Conservation (phyloP, 306 rosid species). For the Prinsepia uniflora region DNA sequence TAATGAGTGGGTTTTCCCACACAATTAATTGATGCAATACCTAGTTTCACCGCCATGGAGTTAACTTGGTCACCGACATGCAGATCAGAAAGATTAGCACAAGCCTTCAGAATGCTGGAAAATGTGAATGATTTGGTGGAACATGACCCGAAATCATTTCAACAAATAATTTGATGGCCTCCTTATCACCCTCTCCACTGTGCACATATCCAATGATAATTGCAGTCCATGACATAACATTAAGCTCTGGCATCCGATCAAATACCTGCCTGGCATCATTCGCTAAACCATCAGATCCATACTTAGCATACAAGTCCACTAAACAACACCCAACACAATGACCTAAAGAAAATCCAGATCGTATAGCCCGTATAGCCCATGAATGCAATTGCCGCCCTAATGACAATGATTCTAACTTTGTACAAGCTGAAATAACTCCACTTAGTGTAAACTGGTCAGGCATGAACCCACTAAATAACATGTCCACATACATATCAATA, state of each 20-base stretch:
- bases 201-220: slow-evolving; percentile 23
- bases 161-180: slow-evolving; percentile 14
- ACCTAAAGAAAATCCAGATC: slow-evolving; percentile 12
- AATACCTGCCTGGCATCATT: slow-evolving; percentile 23
- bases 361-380: slow-evolving; percentile 5
- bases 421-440: slow-evolving; percentile 12
- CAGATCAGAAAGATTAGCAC: slow-evolving; percentile 20
- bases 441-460: slow-evolving; percentile 23
- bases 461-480: slow-evolving; percentile 7
- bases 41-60: slow-evolving; percentile 24
- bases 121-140: slow-evolving; percentile 26
- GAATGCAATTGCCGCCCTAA: slow-evolving; percentile 26
- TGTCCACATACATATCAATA: slow-evolving; percentile 5
- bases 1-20: slow-evolving; percentile 22
- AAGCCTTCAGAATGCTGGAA: slow-evolving; percentile 25
- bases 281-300: slow-evolving; percentile 8
- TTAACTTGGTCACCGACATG: slow-evolving; percentile 17
- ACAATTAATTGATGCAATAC: slow-evolving; percentile 19
- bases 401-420: slow-evolving; percentile 3
- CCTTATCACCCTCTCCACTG: slow-evolving; percentile 1
- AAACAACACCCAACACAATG: slow-evolving; percentile 24
- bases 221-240: slow-evolving; percentile 28
- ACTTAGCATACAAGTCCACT: slow-evolving; percentile 27
- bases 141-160: slow-evolving; percentile 15
- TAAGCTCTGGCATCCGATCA: slow-evolving; percentile 17